Percentiles rank a stretch among this genome's conserved stretches.
phyloP scores from a whole-genome alignment of 1,284 basidiomycete species.

The Amylostereum chailletii region DNA sequence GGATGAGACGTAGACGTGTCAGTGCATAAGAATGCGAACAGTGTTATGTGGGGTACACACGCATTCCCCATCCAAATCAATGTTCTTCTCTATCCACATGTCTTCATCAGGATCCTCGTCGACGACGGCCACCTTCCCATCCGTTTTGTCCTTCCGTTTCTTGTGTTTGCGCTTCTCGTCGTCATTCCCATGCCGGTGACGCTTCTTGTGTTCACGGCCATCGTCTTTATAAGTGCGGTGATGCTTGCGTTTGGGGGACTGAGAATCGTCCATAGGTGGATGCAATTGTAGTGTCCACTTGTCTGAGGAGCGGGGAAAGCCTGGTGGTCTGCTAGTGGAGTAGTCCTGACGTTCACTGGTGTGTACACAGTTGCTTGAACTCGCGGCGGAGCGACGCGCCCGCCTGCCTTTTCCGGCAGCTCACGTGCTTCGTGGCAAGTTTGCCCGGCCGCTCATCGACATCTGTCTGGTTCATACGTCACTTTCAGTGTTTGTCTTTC shows the following conservation, averaged over 20 bases:
- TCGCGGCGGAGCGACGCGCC: too few relatives aligned
- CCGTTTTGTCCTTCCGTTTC: slow-evolving; percentile 22
- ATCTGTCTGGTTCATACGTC: too few relatives aligned
- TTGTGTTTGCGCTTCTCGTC: slow-evolving; percentile 25
- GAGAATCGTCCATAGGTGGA: slow-evolving; percentile 11
- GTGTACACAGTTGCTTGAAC: too few relatives aligned
- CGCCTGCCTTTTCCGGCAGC: too few relatives aligned
- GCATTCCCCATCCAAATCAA: slow-evolving; percentile 66
- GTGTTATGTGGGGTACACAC: slow-evolving; percentile 32
- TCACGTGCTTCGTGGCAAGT: too few relatives aligned
- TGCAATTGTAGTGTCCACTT: too few relatives aligned
- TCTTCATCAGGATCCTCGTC: slow-evolving; percentile 63
- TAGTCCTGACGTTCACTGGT: too few relatives aligned
- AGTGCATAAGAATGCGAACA: not conserved
- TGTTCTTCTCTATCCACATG: slow-evolving; percentile 85
- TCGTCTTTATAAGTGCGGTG: slow-evolving; percentile 25
- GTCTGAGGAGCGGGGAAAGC: too few relatives aligned
- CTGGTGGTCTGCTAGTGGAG: too few relatives aligned
- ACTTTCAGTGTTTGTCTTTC: too few relatives aligned
- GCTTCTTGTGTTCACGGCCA: slow-evolving; percentile 34
- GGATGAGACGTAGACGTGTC: slow-evolving; percentile 4
- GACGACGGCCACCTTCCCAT: slow-evolving; percentile 36
- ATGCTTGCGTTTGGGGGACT: slow-evolving; percentile 26
- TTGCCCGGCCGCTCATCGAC: too few relatives aligned
- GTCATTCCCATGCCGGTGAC: slow-evolving; percentile 36